Base-by-base conservation (phyloP, 1,284 basidiomycete genomes). In the Ceratobasidium sp. region DNA sequence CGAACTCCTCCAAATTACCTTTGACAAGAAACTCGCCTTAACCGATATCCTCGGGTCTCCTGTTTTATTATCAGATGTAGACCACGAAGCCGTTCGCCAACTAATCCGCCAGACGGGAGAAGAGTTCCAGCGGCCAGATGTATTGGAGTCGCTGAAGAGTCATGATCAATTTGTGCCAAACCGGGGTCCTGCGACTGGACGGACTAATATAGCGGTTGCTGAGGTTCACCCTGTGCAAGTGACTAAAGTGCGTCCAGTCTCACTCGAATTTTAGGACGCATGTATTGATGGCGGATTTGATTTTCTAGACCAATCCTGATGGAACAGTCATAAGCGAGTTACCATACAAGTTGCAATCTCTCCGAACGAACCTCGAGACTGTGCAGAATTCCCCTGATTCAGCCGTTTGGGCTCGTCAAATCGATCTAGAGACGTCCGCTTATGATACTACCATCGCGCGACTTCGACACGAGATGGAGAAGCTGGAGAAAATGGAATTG, bases 371-470 rank as follows among this genome's bases (percentile, higher is more conserved):
- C 72, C 83, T 95, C 1, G 80, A 83, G 0, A 79, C 85, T 42
- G 82, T 92, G 9, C 78, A 81, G 83, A 1, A 81, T 87, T 9
- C 81, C 90, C 42, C 81, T 87, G 0, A 84, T 86, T 49, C 86
- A 90, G 72, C 78, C 85, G 19, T 81, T 76, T 29, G 84, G n/a
- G 81, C 86, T 0, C 88, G 94, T 1, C 94, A 97, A 78, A 86
- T 87, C 72, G 81, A 90, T 1, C 84, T 97, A 2, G 93, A 96
- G 77, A 83, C 87, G 44, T 91, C 91, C 0, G 92, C 91, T 0
- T 90, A 92, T 75, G 89, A 92, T 33, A 88, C 93, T 19, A 93
- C 93, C 0, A 82, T 86, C 1, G 85, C 87, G 70, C 86, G 91
- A 27, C 80, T 94, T 53, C 81, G 84, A 74, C 85, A 88, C 71